These are phyloP conservation scores for Populus hybrid DNA, from an alignment of 441 rosid genomes.

Conservation along the genomic window DNA sequence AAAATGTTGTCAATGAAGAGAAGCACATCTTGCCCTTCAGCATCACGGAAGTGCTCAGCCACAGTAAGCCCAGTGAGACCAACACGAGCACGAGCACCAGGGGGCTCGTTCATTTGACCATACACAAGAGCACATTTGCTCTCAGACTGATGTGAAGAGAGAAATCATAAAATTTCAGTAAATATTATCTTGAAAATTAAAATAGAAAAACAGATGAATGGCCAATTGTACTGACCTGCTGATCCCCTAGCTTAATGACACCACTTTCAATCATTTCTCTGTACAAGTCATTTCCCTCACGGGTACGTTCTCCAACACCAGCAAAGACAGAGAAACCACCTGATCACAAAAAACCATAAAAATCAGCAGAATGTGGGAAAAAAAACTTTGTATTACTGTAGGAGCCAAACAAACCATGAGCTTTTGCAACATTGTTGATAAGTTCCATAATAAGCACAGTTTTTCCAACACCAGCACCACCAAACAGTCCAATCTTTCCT, in stretches of 20 bases:
- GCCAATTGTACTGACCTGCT: constrained; percentile 50
- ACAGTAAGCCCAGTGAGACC: constrained; percentile 98
- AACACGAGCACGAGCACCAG: constrained; percentile 99
- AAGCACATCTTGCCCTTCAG: constrained; percentile 97
- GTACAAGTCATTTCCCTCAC: constrained; percentile 98
- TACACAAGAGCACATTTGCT: constrained; percentile 99
- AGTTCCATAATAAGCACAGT: constrained; percentile 98
- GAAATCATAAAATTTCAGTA: neutral
- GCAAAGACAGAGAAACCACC: constrained; percentile 99
- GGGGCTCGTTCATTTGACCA: constrained; percentile 99
- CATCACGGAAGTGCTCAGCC: constrained; percentile 98
- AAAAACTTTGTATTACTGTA: neutral
- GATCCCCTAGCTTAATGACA: constrained; percentile 94
- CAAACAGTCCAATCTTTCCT: constrained; percentile 91
- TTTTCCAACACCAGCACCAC: constrained; percentile 97
- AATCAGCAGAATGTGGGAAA: neutral
- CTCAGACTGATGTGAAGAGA: constrained; percentile 45
- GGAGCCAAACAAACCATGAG: constrained; percentile 63
- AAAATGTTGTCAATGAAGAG: constrained; percentile 94
- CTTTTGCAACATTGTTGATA: constrained; percentile 94
- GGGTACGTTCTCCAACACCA: constrained; percentile 95
- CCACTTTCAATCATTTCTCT: constrained; percentile 99
- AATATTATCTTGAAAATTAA: neutral
- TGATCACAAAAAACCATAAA: constrained; percentile 24
- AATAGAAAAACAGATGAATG: neutral